Base-by-base conservation (phyloP, 2,329 filamentous ascomycete species). In the Penicillium decumbens region DNA sequence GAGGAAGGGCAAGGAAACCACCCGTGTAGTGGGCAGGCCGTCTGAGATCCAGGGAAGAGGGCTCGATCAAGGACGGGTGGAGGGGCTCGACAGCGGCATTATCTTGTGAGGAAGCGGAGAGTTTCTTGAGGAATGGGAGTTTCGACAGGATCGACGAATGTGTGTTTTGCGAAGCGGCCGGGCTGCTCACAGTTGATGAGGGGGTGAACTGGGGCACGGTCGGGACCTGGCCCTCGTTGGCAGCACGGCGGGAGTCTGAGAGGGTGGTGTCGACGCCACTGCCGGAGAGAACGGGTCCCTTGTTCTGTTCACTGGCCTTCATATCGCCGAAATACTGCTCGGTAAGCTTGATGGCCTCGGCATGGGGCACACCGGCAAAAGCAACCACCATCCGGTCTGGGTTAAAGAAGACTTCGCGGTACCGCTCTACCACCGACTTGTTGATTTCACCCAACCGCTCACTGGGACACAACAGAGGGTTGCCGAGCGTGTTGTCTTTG, bases 401-500 rank as follows among this genome's bases (percentile, higher is more conserved):
- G 44, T 82, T 81, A 75, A 90, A 97, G 65, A 97, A 96, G 1
- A 84, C 75, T 45, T 86, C 80, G 33, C 92, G 77, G 67, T 98
- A 98, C 52, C 84, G 81, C 62, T 87, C 76, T 45, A 97, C 83
- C 6, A 87, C 84, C 25, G 78, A 73, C 59, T 81, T 81, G 65
- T 90, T 79, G 63, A 98, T 98, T 59, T 80, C 75, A 0, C 74
- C 76, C 49, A 98, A 74, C 43, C 91, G 79, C 62, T 97, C 92
- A 65, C 87, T 82, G 0, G 93, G 93, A 67, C 93, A 98, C 43
- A 98, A 74, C 58, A 98, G 71, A 3, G 93, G 93, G 71, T 97
- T 95, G 32, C 93, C 93, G 10, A 98, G 78, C 0, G 93, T 97
- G 73, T 98, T 97, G 67, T 93, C 88, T 75, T 90, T 93, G 74